Evolutionary conservation across 2,329 filamentous ascomycete species (phyloP).

Genomic region (Stachybotrys echinatus): DNA sequence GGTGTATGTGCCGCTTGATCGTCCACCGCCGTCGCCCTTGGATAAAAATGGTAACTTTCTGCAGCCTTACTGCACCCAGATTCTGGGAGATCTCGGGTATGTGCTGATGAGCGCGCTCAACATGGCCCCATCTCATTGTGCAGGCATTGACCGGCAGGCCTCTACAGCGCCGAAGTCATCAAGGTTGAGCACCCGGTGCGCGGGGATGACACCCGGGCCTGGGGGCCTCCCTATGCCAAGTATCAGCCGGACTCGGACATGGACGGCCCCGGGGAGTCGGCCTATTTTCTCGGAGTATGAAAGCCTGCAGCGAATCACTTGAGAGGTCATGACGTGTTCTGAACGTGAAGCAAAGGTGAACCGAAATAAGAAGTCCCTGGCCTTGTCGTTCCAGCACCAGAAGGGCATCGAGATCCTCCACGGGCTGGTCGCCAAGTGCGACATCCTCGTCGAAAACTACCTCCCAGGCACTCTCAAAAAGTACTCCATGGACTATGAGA

Average conservation of each 20-base stretch:
- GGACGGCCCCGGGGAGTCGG: slow-evolving; percentile 79
- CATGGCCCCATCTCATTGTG: neutral
- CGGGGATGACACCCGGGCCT: slow-evolving; percentile 91
- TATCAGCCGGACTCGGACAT: slow-evolving; percentile 58
- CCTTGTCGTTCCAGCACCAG: slow-evolving; percentile 81
- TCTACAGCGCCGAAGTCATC: slow-evolving; percentile 79
- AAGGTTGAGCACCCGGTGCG: slow-evolving; percentile 92
- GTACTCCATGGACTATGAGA: slow-evolving; percentile 85
- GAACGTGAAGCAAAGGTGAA: slow-evolving; percentile 61
- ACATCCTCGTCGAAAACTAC: slow-evolving; percentile 96
- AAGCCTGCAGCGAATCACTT: neutral
- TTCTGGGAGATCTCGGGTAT: slow-evolving; percentile 92
- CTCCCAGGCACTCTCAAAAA: slow-evolving; percentile 85
- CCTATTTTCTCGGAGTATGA: slow-evolving; percentile 85
- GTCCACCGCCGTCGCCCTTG: neutral
- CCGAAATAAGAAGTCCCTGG: slow-evolving; percentile 94
- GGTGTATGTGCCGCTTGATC: slow-evolving; percentile 58
- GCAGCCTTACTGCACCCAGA: slow-evolving; percentile 95
- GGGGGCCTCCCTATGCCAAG: slow-evolving; percentile 89
- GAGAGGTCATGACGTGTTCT: too few relatives aligned
- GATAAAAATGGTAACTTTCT: too few relatives aligned
- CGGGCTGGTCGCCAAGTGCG: slow-evolving; percentile 75
- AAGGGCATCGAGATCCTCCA: slow-evolving; percentile 84
- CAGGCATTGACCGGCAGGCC: neutral
- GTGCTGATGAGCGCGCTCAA: slow-evolving; percentile 17